phyloP scores from a whole-genome alignment of 208 protist genomes.

The Balamuthia mandrillaris region DNA sequence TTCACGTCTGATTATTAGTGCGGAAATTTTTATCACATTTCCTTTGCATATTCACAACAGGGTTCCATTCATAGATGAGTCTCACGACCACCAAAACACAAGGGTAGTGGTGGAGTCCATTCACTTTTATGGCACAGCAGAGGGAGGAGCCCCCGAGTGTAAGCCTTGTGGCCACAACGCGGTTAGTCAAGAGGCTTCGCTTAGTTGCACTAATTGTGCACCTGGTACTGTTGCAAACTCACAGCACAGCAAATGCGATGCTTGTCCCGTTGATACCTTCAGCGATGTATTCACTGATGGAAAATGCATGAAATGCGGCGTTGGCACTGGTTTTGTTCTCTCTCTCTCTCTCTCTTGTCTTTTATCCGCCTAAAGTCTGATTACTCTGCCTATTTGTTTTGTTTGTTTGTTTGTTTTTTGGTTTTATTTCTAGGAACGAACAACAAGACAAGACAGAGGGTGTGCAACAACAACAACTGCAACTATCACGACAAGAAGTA shows the following conservation, averaged over 20 bases:
- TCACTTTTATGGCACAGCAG: background rate
- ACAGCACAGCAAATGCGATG: background rate
- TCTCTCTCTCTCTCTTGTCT: no score
- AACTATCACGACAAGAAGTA: no score
- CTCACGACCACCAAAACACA: constrained; percentile 35
- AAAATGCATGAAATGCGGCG: background rate
- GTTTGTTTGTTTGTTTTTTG: no score
- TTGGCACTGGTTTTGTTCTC: background rate
- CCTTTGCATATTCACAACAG: background rate
- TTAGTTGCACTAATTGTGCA: background rate
- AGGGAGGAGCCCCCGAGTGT: constrained; percentile 3
- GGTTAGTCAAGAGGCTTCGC: no score
- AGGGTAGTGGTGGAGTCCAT: background rate
- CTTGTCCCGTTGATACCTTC: background rate
- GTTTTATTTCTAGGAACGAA: no score
- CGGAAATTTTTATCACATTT: background rate
- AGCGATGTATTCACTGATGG: background rate
- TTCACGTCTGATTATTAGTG: background rate
- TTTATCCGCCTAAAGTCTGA: no score
- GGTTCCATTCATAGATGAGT: constrained; percentile 5
- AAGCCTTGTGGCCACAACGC: no score
- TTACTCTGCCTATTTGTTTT: no score
- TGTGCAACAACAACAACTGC: no score
- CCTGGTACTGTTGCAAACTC: background rate
- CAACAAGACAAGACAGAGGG: no score